phyloP scores from a whole-genome alignment of 129 eudicot genomes.

The Tagetes erecta region DNA sequence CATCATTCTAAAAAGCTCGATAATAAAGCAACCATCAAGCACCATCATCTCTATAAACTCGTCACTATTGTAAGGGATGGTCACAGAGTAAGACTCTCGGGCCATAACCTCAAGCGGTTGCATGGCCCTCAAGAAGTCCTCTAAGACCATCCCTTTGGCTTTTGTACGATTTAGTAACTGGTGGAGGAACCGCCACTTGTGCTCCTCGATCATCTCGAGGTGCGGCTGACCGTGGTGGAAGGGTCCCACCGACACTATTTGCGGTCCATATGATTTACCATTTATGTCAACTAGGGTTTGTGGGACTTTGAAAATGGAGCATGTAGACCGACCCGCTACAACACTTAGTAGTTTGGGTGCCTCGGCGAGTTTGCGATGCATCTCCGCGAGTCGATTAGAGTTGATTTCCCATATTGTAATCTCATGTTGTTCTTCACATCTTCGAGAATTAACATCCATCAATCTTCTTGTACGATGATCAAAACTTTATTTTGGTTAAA shows the following conservation, averaged over 20 bases:
- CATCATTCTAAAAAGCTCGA: conserved; percentile 62
- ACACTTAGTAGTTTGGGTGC: conserved; percentile 53
- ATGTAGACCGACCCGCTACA: conserved; percentile 59
- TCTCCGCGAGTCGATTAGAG: conserved; percentile 38
- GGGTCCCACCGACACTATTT: conserved; percentile 76
- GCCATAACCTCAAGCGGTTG: conserved; percentile 52
- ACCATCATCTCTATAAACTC: conserved; percentile 79
- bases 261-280: conserved; percentile 64
- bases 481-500: too few species aligned
- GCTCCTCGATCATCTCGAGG: conserved; percentile 76
- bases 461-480: too few species aligned
- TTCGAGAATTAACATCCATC: conserved; percentile 22
- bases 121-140: conserved; percentile 42
- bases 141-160: conserved; percentile 38
- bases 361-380: conserved; percentile 53
- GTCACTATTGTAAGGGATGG: conserved; percentile 28
- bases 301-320: conserved; percentile 79
- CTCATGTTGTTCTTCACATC: conserved; percentile 15
- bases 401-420: conserved; percentile 56
- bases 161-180: conserved; percentile 42
- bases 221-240: conserved; percentile 66
- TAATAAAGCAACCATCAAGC: conserved; percentile 75
- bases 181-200: conserved; percentile 71
- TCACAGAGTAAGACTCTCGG: conserved; percentile 63
- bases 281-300: conserved; percentile 55